These are phyloP conservation scores for Rhizopogon vesiculosus DNA, from an alignment of 768 basidiomycete species.

Conservation along the genomic window DNA sequence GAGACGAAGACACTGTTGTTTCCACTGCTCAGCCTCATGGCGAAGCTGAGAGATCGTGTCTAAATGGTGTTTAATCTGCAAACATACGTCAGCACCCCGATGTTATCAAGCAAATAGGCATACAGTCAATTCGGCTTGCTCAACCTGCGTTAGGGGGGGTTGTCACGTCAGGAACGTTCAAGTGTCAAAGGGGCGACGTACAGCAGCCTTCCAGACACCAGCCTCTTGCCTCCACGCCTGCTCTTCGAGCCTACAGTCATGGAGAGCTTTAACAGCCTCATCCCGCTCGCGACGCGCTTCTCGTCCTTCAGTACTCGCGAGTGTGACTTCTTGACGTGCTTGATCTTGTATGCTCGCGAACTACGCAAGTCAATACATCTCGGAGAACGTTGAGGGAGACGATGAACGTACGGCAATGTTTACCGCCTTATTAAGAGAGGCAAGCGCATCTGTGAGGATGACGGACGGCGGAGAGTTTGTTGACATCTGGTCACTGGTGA, in stretches of 20 bases:
- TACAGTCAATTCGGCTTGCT: conserved; percentile 56
- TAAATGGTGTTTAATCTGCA: conserved; percentile 52
- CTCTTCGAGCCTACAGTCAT: conserved; percentile 38
- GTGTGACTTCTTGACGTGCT: conserved; percentile 47
- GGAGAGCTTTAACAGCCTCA: conserved; percentile 41
- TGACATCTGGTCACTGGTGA: conserved; percentile 8
- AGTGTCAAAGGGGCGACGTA: conserved; percentile 29
- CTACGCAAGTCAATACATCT: conserved; percentile 26
- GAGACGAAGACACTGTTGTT: conserved; percentile 52
- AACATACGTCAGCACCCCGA: background rate
- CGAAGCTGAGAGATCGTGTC: conserved; percentile 59
- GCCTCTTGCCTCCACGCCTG: conserved; percentile 45
- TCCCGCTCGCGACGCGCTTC: conserved; percentile 49
- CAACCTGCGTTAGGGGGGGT: conserved; percentile 30
- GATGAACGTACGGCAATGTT: conserved; percentile 32
- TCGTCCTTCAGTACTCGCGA: conserved; percentile 39
- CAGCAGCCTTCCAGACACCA: conserved; percentile 39
- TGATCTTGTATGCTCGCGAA: conserved; percentile 53
- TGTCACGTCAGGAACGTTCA: conserved; percentile 7
- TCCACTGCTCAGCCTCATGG: conserved; percentile 67
- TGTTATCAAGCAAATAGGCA: conserved; percentile 8
- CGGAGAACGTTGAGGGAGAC: background rate
- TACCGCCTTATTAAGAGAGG: conserved; percentile 35
- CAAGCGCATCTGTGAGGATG: conserved; percentile 38
- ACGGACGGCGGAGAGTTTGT: conserved; percentile 24